These are phyloP conservation scores for Phytophthora aleatoria DNA, from an alignment of 352 stramenopile species.

Conservation along the genomic window DNA sequence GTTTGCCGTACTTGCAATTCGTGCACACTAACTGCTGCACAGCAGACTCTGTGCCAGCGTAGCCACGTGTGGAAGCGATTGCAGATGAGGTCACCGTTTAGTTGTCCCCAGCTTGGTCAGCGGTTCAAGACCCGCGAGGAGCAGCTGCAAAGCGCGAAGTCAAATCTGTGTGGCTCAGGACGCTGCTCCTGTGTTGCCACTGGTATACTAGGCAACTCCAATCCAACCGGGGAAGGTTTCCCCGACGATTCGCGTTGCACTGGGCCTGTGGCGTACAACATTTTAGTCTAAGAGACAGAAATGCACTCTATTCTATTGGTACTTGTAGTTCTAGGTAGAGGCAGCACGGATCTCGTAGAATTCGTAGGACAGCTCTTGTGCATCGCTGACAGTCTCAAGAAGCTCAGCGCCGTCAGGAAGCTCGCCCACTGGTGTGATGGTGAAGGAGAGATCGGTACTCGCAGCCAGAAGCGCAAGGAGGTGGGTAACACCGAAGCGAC, in stretches of 20 bases:
- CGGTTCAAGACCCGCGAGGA: constrained; percentile 68
- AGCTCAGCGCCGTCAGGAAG: constrained; percentile 63
- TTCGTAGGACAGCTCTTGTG: constrained; percentile 83
- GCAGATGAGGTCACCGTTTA: constrained; percentile 72
- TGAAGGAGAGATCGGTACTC: constrained; percentile 65
- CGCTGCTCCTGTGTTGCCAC: constrained; percentile 74
- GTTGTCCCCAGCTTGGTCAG: constrained; percentile 57
- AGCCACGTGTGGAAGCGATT: constrained; percentile 67
- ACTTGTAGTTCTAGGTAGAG: constrained; percentile 10
- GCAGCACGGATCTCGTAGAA: constrained; percentile 81
- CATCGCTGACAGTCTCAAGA: constrained; percentile 78
- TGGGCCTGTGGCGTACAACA: constrained; percentile 63
- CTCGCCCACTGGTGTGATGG: constrained; percentile 68
- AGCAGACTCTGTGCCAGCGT: constrained; percentile 55
- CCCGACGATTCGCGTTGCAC: constrained; percentile 70
- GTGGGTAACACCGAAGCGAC: constrained; percentile 80
- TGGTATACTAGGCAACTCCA: constrained; percentile 65
- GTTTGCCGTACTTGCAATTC: constrained; percentile 80
- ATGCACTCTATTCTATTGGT: constrained; percentile 16
- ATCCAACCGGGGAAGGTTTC: constrained; percentile 75
- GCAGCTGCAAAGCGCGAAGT: constrained; percentile 66
- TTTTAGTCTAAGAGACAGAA: constrained; percentile 43
- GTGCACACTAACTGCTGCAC: constrained; percentile 61
- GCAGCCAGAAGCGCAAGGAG: constrained; percentile 66
- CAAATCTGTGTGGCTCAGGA: constrained; percentile 71